phyloP scores from a whole-genome alignment of 2,329 filamentous ascomycete species.

The Westerdykella ornata region DNA sequence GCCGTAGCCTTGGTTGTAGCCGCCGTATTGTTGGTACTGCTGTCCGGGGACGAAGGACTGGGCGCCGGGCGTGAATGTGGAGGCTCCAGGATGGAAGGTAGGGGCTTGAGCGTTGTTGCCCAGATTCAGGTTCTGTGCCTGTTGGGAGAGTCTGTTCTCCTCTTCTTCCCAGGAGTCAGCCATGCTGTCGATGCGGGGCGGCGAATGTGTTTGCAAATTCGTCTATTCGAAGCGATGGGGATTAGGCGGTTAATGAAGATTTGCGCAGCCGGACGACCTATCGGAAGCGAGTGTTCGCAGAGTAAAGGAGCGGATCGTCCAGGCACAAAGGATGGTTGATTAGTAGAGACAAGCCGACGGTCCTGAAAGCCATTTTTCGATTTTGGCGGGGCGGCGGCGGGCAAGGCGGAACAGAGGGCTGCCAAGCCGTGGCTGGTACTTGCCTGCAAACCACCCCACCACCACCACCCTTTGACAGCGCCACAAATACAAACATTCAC shows the following conservation, averaged over 20 bases:
- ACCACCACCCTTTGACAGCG: not conserved
- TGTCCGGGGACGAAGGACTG: conserved; percentile 67
- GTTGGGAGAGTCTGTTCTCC: conserved; percentile 69
- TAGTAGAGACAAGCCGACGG: no score
- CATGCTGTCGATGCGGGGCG: conserved; percentile 49
- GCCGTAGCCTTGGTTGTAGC: conserved; percentile 43
- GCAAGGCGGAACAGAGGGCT: not conserved
- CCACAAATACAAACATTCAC: conserved; percentile 1
- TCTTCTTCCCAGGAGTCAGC: conserved; percentile 94
- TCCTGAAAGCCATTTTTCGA: no score
- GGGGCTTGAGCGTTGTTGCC: conserved; percentile 32
- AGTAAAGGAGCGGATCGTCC: no score
- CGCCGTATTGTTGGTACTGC: conserved; percentile 51
- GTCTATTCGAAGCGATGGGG: not conserved
- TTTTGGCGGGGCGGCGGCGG: not conserved
- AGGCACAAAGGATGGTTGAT: no score
- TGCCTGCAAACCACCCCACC: not conserved
- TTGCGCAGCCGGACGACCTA: no score
- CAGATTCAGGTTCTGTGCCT: conserved; percentile 41
- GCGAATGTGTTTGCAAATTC: conserved; percentile 1
- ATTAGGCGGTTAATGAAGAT: not conserved
- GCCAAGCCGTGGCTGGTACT: not conserved
- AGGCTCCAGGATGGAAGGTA: conserved; percentile 59
- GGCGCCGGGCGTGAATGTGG: conserved; percentile 67
- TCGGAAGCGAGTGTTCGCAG: no score